Base-by-base conservation (phyloP, 176 grass and related monocot species). In the Leersia perrieri region DNA sequence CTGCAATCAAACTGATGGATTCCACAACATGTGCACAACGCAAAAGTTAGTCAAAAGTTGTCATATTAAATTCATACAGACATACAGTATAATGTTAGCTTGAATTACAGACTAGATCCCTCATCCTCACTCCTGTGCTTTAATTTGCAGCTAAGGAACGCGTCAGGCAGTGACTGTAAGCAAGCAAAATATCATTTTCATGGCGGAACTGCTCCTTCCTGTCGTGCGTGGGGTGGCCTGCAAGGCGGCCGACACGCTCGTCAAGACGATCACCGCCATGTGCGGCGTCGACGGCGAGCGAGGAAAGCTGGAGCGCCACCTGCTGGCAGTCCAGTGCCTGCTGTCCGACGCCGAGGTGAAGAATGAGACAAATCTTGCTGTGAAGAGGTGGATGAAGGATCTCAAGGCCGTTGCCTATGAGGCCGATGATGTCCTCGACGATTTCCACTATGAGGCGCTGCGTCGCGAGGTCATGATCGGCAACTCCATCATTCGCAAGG, bases 361-460 rank as follows among this genome's bases (percentile, higher is more conserved):
- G 33, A 18, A 47, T 9, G 65, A 58, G 33, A 39, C 8, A 23
- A 22, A 20, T 9, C 75, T 39, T 0, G 33, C 25, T 15, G 0
- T 69, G 14, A 38, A 53, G 78, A 20, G 33, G 32, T 80, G 78
- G 78, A 70, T 58, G 44, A 34, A 15, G 39, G 74, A 76, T 0
- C 65, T 91, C 25, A 78, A 68, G 62, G 3, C 42, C 5, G 64
- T 64, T 0, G 89, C 85, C 28, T 77, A 91, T 42, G 68, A 38
- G 33, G 66, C 33, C 18, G 34, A 25, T 20, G 8, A 68, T 8
- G 33, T 38, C 32, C 65, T 68, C 33, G 66, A 68, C 33, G 18
- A 68, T 34, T 68, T 68, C 33, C 20, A 25, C 9, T 25, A 68
- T 9, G 66, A 68, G 66, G 66, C 66, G 18, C 65, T 68, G 20